These are phyloP conservation scores for Colletotrichum eleusines DNA, from an alignment of 2,329 filamentous ascomycete species.

Conservation along the genomic window DNA sequence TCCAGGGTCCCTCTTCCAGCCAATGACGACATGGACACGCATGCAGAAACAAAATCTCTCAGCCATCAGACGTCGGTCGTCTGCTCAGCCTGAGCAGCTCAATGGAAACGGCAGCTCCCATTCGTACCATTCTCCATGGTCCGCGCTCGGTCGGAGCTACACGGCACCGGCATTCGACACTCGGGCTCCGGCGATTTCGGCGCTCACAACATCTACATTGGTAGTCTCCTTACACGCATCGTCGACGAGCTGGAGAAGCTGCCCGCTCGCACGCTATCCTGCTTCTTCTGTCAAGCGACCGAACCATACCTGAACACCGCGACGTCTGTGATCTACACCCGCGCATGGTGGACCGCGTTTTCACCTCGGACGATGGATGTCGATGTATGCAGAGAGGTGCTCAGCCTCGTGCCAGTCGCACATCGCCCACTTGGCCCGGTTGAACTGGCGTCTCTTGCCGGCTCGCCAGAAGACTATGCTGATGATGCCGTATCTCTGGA, in stretches of 20 bases:
- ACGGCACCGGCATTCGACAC: not conserved
- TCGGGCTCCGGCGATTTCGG: not conserved
- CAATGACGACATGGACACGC: too few species aligned
- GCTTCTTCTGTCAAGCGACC: slow-evolving; percentile 59
- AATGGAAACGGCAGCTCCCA: not conserved
- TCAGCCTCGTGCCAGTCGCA: slow-evolving; percentile 48
- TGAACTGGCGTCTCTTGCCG: slow-evolving; percentile 49
- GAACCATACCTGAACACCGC: slow-evolving; percentile 53
- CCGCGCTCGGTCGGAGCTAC: not conserved
- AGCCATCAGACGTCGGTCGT: not conserved
- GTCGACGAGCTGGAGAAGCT: slow-evolving; percentile 49
- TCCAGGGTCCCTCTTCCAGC: not conserved
- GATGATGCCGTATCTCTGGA: not conserved
- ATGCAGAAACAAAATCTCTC: not conserved
- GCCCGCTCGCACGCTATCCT: slow-evolving; percentile 38
- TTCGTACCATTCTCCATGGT: not conserved
- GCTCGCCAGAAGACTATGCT: slow-evolving; percentile 1
- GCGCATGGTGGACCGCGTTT: slow-evolving; percentile 53
- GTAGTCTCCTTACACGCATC: slow-evolving; percentile 45
- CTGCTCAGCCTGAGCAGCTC: not conserved
- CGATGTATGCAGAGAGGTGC: slow-evolving; percentile 50
- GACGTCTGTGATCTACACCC: slow-evolving; percentile 55
- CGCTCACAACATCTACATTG: not conserved
- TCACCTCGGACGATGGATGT: slow-evolving; percentile 46
- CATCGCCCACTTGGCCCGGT: slow-evolving; percentile 51